Percentiles rank a stretch among this genome's conserved stretches.
phyloP scores from a whole-genome alignment of 768 basidiomycete species.

The Hypholoma sublateritium region DNA sequence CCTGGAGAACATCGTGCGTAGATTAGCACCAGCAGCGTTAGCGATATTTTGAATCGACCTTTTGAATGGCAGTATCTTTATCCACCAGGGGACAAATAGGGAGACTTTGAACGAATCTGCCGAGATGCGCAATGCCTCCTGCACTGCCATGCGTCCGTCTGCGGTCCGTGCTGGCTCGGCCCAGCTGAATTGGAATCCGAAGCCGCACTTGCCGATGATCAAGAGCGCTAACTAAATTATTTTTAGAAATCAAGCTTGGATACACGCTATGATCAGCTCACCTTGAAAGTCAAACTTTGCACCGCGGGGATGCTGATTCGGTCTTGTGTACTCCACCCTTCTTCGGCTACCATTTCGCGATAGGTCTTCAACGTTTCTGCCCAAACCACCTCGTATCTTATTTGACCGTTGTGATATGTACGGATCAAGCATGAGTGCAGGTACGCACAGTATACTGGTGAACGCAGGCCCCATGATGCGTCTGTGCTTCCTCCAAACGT shows the following conservation, averaged over 20 bases:
- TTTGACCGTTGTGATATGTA: conserved; percentile 20
- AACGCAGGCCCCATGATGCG: conserved; percentile 47
- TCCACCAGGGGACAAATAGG: conserved; percentile 36
- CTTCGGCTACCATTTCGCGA: conserved; percentile 36
- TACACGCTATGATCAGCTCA: conserved; percentile 4
- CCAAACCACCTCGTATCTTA: conserved; percentile 44
- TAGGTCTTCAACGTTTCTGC: conserved; percentile 32
- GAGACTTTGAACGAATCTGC: conserved; percentile 26
- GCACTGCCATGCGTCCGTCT: conserved; percentile 35
- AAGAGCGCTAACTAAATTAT: conserved; percentile 38
- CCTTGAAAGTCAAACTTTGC: conserved; percentile 38
- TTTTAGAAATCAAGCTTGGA: neutral
- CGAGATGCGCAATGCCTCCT: conserved; percentile 27
- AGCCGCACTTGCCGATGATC: conserved; percentile 44
- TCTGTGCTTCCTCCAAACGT: conserved; percentile 46
- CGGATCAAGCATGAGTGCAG: neutral
- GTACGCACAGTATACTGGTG: conserved; percentile 35
- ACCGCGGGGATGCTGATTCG: conserved; percentile 27
- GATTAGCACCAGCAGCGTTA: neutral
- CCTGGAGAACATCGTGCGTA: neutral
- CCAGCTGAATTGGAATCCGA: conserved; percentile 46
- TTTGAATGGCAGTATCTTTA: conserved; percentile 32
- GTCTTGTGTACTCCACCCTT: conserved; percentile 34
- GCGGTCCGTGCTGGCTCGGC: conserved; percentile 32
- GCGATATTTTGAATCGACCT: conserved; percentile 21